These are phyloP conservation scores for Basidiobolus meristosporus DNA, from an alignment of 371 early-diverging fungal species.

Conservation along the genomic window DNA sequence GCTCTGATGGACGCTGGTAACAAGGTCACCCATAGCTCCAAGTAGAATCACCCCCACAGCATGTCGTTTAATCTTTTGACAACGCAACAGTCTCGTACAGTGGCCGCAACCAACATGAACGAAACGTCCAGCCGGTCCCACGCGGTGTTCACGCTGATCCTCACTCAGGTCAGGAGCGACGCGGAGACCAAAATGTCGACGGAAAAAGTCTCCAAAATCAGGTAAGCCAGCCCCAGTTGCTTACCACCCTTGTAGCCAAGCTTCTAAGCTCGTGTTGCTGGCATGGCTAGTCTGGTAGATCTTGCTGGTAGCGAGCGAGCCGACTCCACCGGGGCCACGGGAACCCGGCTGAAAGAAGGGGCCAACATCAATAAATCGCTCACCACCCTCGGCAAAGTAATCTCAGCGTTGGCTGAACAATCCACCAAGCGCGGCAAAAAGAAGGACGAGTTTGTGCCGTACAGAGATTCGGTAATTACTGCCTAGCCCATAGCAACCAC, in stretches of 20 bases:
- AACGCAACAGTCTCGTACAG: constrained; percentile 45
- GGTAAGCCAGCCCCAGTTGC: constrained; percentile 13
- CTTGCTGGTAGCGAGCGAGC: constrained; percentile 94
- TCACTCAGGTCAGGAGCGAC: constrained; percentile 47
- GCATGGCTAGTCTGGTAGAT: constrained; percentile 44
- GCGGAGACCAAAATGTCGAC: constrained; percentile 38
- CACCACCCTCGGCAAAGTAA: constrained; percentile 91
- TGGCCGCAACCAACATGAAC: constrained; percentile 94
- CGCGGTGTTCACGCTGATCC: constrained; percentile 76
- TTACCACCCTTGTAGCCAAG: neutral
- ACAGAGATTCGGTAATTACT: constrained; percentile 70
- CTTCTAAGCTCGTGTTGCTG: neutral
- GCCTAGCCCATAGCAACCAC: neutral
- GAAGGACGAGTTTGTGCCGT: constrained; percentile 54
- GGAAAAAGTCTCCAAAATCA: constrained; percentile 58
- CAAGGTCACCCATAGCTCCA: constrained; percentile 19
- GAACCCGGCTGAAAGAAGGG: constrained; percentile 95
- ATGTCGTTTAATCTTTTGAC: neutral
- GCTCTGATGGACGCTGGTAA: constrained; percentile 77
- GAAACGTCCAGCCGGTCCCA: constrained; percentile 85
- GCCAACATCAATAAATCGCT: constrained; percentile 95
- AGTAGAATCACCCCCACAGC: neutral
- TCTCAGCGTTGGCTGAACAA: constrained; percentile 78
- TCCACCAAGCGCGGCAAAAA: constrained; percentile 14
- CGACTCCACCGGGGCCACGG: constrained; percentile 88